Evolutionary conservation across 331 rosid genomes (phyloP).

Genomic region (Saraca asoca): DNA sequence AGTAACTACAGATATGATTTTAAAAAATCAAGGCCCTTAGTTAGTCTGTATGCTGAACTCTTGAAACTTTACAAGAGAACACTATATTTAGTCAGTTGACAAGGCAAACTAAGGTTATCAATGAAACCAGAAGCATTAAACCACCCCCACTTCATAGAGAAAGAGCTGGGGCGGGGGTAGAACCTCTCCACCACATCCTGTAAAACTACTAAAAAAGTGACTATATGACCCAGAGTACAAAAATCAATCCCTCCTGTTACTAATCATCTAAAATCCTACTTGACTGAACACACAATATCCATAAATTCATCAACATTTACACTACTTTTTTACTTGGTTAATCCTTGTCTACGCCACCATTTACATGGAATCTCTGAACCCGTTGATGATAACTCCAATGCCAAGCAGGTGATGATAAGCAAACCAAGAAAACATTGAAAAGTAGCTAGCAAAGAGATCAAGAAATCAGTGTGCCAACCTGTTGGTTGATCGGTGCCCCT

Average conservation of each 20-base stretch:
- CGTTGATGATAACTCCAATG: background rate
- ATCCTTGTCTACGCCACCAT: too few relatives aligned
- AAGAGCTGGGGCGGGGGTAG: too few relatives aligned
- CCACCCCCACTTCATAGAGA: background rate
- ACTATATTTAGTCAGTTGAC: background rate
- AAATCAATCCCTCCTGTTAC: too few relatives aligned
- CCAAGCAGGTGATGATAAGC: background rate
- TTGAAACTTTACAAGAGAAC: background rate
- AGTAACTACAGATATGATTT: conserved; percentile 17
- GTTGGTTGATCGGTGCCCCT: conserved; percentile 79
- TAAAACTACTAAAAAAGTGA: background rate
- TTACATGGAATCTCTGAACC: too few relatives aligned
- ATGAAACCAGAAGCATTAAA: too few relatives aligned
- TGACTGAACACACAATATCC: too few relatives aligned
- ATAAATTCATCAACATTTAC: too few relatives aligned
- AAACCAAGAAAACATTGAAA: background rate
- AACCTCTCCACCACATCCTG: background rate
- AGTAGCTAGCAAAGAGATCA: conserved; percentile 6
- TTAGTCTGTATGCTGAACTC: background rate
- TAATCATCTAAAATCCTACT: too few relatives aligned
- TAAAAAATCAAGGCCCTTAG: background rate
- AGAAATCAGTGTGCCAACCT: conserved; percentile 47
- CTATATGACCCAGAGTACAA: too few relatives aligned
- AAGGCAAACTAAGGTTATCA: background rate
- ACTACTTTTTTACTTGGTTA: too few relatives aligned